These are phyloP conservation scores for Penicillium paxilli DNA, from an alignment of 495 filamentous ascomycete genomes.

Conservation along the genomic window DNA sequence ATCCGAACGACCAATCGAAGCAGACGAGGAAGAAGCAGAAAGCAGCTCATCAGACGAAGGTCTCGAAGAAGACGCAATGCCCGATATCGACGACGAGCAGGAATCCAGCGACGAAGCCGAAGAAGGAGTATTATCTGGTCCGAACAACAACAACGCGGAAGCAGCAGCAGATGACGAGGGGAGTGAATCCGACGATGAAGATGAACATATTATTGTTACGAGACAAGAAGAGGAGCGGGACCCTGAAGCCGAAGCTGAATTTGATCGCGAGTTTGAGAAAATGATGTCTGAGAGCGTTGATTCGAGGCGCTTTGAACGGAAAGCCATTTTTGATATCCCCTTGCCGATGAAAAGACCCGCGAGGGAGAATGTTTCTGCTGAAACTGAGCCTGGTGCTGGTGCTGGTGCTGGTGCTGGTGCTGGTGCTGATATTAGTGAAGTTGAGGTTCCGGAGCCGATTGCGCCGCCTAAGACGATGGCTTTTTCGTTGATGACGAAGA, in stretches of 20 bases:
- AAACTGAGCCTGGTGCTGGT: no score
- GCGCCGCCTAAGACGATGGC: slow-evolving; percentile 70
- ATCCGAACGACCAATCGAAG: slow-evolving; percentile 62
- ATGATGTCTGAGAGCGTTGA: slow-evolving; percentile 98
- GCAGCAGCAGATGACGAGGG: slow-evolving; percentile 38
- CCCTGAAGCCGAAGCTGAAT: slow-evolving; percentile 93
- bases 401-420: no score
- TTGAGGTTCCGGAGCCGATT: slow-evolving; percentile 36
- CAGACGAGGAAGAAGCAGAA: slow-evolving; percentile 64
- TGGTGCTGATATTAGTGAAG: slow-evolving; percentile 31
- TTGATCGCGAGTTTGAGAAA: slow-evolving; percentile 96
- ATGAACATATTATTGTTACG: slow-evolving; percentile 89
- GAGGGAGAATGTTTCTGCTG: slow-evolving; percentile 55
- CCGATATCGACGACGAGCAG: slow-evolving; percentile 57
- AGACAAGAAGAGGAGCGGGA: slow-evolving; percentile 87
- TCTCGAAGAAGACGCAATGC: slow-evolving; percentile 55
- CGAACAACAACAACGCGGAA: slow-evolving; percentile 43
- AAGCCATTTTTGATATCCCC: slow-evolving; percentile 89
- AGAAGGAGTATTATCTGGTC: slow-evolving; percentile 58
- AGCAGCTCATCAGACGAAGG: slow-evolving; percentile 63
- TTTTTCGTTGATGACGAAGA: slow-evolving; percentile 94
- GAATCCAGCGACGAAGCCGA: slow-evolving; percentile 62
- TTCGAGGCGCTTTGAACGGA: slow-evolving; percentile 90
- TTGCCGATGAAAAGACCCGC: slow-evolving; percentile 79
- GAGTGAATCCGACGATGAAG: slow-evolving; percentile 67